These are phyloP conservation scores for Gaultheria prostrata DNA, from an alignment of 148 eudicot species.

Conservation along the genomic window DNA sequence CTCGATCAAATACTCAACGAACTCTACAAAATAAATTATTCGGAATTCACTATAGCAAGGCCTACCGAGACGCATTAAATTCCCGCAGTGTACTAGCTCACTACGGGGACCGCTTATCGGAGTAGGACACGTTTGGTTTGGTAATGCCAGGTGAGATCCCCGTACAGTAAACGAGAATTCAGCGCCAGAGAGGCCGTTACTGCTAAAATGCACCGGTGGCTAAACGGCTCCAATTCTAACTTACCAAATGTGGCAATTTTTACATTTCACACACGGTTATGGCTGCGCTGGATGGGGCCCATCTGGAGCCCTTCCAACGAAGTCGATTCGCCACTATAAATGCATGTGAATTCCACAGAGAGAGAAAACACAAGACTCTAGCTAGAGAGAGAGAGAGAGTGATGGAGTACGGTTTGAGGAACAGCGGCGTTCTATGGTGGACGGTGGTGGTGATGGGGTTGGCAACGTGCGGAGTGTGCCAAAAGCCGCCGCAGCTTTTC, in stretches of 20 bases:
- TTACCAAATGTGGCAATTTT: slow-evolving; percentile 8
- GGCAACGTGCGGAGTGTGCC: slow-evolving; percentile 10
- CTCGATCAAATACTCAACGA: too few relatives aligned
- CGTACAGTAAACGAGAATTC: not conserved
- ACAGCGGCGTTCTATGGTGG: slow-evolving; percentile 6
- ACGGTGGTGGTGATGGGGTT: slow-evolving; percentile 28
- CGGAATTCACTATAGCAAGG: too few relatives aligned
- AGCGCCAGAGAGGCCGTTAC: slow-evolving; percentile 5
- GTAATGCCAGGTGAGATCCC: not conserved
- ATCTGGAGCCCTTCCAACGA: not conserved
- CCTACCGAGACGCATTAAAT: too few relatives aligned
- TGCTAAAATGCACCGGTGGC: slow-evolving; percentile 19
- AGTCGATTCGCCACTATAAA: slow-evolving; percentile 14
- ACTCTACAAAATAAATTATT: too few relatives aligned
- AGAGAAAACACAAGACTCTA: not conserved
- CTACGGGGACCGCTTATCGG: too few relatives aligned
- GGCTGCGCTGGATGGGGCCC: not conserved
- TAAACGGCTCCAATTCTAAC: not conserved
- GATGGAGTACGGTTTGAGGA: not conserved
- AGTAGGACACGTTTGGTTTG: not conserved
- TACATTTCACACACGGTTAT: not conserved
- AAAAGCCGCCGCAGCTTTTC: slow-evolving; percentile 31
- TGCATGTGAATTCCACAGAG: too few relatives aligned
- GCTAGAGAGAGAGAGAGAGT: not conserved
- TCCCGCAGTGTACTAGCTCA: too few relatives aligned